Evolutionary conservation across 2,329 filamentous ascomycete species (phyloP).

Genomic region (Helminthosporium solani): DNA sequence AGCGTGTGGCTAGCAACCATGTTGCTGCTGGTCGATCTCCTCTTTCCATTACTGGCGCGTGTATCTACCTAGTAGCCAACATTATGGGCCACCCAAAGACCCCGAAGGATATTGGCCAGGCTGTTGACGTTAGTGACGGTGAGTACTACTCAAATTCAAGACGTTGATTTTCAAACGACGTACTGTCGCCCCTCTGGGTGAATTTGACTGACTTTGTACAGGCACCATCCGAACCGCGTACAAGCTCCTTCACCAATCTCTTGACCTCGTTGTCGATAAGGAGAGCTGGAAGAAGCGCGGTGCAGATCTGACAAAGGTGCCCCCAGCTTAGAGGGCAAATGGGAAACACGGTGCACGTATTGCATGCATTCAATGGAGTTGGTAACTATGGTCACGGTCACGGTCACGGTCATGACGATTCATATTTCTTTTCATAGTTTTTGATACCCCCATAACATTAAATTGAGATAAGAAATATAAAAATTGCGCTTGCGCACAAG

Average conservation of each 20-base stretch:
- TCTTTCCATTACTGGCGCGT: slow-evolving; percentile 88
- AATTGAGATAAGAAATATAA: slow-evolving; percentile 3
- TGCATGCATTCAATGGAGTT: slow-evolving; percentile 10
- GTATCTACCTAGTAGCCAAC: slow-evolving; percentile 93
- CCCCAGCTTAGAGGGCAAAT: slow-evolving; percentile 49
- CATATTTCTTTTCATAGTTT: slow-evolving; percentile 10
- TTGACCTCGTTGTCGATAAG: slow-evolving; percentile 71
- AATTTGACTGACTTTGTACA: too few species aligned
- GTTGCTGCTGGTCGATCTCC: slow-evolving; percentile 90
- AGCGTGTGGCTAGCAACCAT: slow-evolving; percentile 73
- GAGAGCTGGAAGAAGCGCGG: slow-evolving; percentile 70
- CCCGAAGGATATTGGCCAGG: slow-evolving; percentile 81
- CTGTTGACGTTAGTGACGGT: slow-evolving; percentile 86
- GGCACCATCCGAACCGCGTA: slow-evolving; percentile 94
- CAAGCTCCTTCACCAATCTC: slow-evolving; percentile 76
- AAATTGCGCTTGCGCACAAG: not conserved
- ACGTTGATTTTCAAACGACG: too few species aligned
- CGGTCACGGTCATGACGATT: not conserved
- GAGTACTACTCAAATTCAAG: too few species aligned
- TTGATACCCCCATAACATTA: slow-evolving; percentile 2
- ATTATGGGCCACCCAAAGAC: slow-evolving; percentile 76
- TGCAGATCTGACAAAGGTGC: slow-evolving; percentile 70
- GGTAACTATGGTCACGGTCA: not conserved
- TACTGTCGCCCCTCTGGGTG: too few species aligned
- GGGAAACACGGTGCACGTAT: not conserved